Percentiles rank a stretch among this genome's conserved stretches.
phyloP scores from a whole-genome alignment of 208 protist species.

The Trichomonas tenax region DNA sequence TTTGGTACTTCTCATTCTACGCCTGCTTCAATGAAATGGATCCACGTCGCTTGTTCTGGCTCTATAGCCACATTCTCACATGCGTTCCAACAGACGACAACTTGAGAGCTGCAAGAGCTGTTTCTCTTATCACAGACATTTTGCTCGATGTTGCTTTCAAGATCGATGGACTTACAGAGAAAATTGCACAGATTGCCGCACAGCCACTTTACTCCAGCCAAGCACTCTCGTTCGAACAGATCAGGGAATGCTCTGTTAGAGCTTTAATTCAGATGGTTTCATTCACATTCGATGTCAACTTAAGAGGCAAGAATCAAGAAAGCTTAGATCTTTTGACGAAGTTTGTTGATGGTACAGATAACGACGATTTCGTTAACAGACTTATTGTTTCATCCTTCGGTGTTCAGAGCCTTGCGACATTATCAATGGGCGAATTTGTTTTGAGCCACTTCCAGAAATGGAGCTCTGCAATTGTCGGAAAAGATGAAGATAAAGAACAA shows the following conservation, averaged over 20 bases:
- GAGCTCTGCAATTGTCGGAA: not conserved
- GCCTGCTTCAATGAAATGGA: not conserved
- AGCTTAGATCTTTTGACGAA: not conserved
- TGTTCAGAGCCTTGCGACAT: not conserved
- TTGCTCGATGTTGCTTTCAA: not conserved
- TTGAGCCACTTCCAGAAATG: not conserved
- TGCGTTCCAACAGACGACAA: not conserved
- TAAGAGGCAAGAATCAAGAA: not conserved
- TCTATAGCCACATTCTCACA: not conserved
- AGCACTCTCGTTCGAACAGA: not conserved
- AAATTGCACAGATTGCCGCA: not conserved
- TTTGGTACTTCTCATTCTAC: constrained; percentile 1
- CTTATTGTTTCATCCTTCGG: not conserved
- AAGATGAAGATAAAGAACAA: constrained; percentile 16
- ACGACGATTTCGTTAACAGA: not conserved
- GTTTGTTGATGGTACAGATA: not conserved
- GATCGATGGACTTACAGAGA: not conserved
- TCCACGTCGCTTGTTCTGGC: not conserved
- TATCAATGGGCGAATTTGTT: not conserved
- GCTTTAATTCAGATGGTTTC: not conserved
- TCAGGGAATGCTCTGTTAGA: not conserved
- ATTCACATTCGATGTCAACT: not conserved
- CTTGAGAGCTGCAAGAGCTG: not conserved
- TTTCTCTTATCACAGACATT: not conserved
- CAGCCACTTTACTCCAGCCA: not conserved